Percentiles rank a stretch among this genome's conserved stretches.
phyloP scores from a whole-genome alignment of 768 basidiomycete species.

The Tricholoma matsutake region DNA sequence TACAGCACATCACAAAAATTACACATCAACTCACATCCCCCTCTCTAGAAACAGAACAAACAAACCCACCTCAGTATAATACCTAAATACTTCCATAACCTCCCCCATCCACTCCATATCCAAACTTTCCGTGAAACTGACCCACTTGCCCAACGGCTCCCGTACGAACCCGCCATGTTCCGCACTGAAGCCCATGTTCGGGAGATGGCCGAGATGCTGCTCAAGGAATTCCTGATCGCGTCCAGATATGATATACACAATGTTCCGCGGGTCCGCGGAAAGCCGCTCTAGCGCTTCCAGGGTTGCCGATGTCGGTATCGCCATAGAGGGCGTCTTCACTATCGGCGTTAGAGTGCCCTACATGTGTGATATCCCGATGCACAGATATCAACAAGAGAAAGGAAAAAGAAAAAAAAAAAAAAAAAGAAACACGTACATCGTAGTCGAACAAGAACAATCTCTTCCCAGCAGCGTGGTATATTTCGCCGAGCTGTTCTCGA shows the following conservation, averaged over 20 bases:
- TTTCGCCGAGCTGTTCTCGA: constrained; percentile 48
- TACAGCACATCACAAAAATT: constrained; percentile 19
- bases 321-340: constrained; percentile 89
- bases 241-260: constrained; percentile 97
- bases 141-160: constrained; percentile 67
- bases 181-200: constrained; percentile 83
- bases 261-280: constrained; percentile 76
- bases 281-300: constrained; percentile 72
- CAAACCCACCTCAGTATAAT: constrained; percentile 81
- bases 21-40: neutral
- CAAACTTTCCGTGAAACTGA: constrained; percentile 84
- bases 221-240: constrained; percentile 92
- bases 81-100: constrained; percentile 92
- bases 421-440: constrained; percentile 55
- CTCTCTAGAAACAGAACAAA: neutral
- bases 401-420: neutral
- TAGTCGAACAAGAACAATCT: constrained; percentile 94
- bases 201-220: constrained; percentile 84
- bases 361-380: neutral
- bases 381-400: neutral
- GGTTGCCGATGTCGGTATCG: constrained; percentile 72
- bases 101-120: constrained; percentile 99
- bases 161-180: constrained; percentile 95
- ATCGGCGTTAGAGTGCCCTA: constrained; percentile 97
- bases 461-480: constrained; percentile 72